These are phyloP conservation scores for Collybiopsis luxurians DNA, from an alignment of 768 basidiomycete species.

Conservation along the genomic window DNA sequence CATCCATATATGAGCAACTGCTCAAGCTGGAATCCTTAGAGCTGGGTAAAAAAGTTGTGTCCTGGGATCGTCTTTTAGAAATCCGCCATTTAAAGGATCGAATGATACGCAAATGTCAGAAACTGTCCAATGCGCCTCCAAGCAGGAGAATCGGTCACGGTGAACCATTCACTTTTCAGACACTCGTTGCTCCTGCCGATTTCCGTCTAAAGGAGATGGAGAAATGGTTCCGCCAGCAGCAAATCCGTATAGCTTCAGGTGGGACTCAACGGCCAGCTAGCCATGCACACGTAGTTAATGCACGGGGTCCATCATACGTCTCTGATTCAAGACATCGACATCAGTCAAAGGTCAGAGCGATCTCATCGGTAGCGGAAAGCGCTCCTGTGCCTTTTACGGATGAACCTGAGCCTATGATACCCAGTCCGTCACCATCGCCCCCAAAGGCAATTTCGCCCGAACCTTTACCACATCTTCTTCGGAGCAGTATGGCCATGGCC, in stretches of 20 bases:
- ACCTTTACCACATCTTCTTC: conserved; percentile 9
- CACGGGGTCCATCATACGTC: neutral
- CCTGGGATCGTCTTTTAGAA: conserved; percentile 69
- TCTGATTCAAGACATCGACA: conserved; percentile 1
- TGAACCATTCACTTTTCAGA: conserved; percentile 52
- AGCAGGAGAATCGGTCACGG: conserved; percentile 34
- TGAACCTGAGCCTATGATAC: conserved; percentile 7
- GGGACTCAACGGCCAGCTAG: neutral
- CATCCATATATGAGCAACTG: conserved; percentile 63
- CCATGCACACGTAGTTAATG: neutral
- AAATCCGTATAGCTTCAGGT: neutral
- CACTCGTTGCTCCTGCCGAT: conserved; percentile 65
- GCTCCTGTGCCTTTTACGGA: neutral
- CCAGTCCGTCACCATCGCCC: conserved; percentile 6
- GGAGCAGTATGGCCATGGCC: conserved; percentile 6
- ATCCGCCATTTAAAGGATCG: conserved; percentile 79
- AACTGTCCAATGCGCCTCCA: conserved; percentile 48
- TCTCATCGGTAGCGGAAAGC: neutral
- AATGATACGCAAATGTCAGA: conserved; percentile 78
- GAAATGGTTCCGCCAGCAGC: conserved; percentile 58
- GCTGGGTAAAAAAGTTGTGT: conserved; percentile 50
- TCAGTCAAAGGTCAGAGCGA: neutral
- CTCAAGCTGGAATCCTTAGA: conserved; percentile 61
- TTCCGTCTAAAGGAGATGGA: conserved; percentile 80
- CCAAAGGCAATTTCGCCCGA: conserved; percentile 8